Evolutionary conservation across 2,329 filamentous ascomycete species (phyloP).

Genomic region (Parastagonospora avenae): DNA sequence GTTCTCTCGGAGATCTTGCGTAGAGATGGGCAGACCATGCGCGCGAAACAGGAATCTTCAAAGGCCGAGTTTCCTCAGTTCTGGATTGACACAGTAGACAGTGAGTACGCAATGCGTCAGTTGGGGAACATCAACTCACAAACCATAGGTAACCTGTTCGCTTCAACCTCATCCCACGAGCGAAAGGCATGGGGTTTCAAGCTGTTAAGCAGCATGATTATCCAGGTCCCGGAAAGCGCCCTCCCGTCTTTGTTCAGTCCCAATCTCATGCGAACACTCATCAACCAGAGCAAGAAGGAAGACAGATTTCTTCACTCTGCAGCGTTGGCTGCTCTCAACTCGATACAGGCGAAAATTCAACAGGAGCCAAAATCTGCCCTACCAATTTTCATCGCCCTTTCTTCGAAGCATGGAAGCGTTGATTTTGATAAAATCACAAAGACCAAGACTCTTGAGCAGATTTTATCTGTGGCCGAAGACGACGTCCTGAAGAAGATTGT

Average conservation of each 20-base stretch:
- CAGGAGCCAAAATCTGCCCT: constrained; percentile 61
- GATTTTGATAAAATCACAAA: constrained; percentile 88
- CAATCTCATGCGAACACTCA: constrained; percentile 69
- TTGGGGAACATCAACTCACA: constrained; percentile 5
- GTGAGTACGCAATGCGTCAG: constrained; percentile 57
- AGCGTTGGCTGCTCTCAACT: constrained; percentile 75
- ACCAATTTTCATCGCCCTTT: constrained; percentile 68
- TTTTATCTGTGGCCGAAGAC: constrained; percentile 66
- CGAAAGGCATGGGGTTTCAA: constrained; percentile 93
- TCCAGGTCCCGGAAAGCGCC: constrained; percentile 56
- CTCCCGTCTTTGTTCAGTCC: constrained; percentile 73
- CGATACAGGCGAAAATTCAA: constrained; percentile 69
- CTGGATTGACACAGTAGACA: constrained; percentile 86
- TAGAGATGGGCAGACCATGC: constrained; percentile 26
- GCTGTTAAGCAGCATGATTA: constrained; percentile 78
- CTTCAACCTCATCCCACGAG: constrained; percentile 78
- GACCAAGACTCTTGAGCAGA: constrained; percentile 79
- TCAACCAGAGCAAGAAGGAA: constrained; percentile 44
- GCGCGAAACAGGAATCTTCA: constrained; percentile 37
- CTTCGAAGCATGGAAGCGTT: constrained; percentile 71
- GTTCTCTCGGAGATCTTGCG: constrained; percentile 60
- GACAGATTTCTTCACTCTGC: constrained; percentile 62
- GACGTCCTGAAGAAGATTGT: constrained; percentile 57
- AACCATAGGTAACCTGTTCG: constrained; percentile 77
- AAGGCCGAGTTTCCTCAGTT: constrained; percentile 70